A percentile compares a stretch with the other conserved stretches of the same genome.
These are phyloP conservation scores for Sarcocystis neurona DNA, from an alignment of 169 alveolate species.

Conservation along the genomic window DNA sequence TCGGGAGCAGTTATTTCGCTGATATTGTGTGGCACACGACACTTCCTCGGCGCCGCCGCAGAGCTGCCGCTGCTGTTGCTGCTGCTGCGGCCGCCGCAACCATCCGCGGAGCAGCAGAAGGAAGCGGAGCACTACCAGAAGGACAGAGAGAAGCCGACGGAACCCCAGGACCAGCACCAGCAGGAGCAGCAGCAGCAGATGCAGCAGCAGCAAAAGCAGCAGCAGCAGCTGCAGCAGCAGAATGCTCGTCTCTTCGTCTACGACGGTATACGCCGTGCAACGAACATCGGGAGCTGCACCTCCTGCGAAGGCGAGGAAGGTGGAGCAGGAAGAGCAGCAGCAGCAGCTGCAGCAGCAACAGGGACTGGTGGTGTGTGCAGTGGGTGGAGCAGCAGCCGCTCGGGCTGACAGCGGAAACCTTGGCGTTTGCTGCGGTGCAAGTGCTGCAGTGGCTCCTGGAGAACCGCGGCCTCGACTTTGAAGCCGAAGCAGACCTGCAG, in stretches of 20 bases:
- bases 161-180: background rate
- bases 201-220: background rate
- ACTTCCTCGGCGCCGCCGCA: background rate
- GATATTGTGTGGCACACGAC: constrained; percentile 29
- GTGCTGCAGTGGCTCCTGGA: constrained; percentile 23
- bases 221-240: background rate
- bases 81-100: background rate
- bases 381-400: constrained; percentile 10
- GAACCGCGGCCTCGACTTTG: background rate
- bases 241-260: background rate
- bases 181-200: too few species aligned
- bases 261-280: background rate
- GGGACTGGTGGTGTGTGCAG: too few species aligned
- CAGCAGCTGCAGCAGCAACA: too few species aligned
- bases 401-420: constrained; percentile 11
- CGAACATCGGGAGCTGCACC: background rate
- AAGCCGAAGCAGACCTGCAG: background rate
- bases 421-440: background rate
- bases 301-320: background rate
- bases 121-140: background rate
- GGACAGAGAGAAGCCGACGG: background rate
- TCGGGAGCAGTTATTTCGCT: constrained; percentile 14
- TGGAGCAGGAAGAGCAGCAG: background rate
- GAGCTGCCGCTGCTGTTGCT: background rate
- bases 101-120: background rate